Base-by-base conservation (phyloP, 2,329 filamentous ascomycete genomes). In the Hawksworthiomyces lignivorus region DNA sequence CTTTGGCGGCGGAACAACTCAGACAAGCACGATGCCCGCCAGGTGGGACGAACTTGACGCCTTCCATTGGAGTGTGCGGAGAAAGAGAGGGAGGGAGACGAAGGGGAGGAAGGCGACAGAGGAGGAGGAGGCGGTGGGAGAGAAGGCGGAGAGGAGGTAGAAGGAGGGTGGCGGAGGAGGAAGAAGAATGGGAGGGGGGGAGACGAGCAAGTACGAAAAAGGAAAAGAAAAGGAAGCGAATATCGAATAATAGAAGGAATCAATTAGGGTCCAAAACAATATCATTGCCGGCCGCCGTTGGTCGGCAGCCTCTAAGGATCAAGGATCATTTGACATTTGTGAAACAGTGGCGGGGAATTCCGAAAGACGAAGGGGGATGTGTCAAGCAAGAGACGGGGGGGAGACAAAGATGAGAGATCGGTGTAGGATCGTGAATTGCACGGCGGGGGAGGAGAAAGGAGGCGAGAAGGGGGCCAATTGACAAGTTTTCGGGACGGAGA, bases 61-160 rank as follows among this genome's bases (percentile, higher is more conserved):
- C 15, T 12, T 51, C 47, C 49, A 51, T 51, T 4, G 29, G 17
- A 10, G 3, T 7, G 32, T 11, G 7, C 28, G 38, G 22, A 7
- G 12, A n/a, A 10, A 11, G 15, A 15, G 19, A 22, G 33, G 20
- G 14, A 20, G 5, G n/a, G 19, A 17, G 21, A 19, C 14, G 27
- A 80, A 44, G 14, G 15, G 6, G 32, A 24, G 22, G 32, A n/a
- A n/a, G n/a, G n/a, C n/a, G n/a, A n/a, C n/a, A n/a, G n/a, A 39
- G 33, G 30, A n/a, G 22, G 18, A 17, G 19, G 28, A 21, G 8
- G 29, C 7, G 18, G 18, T 21, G 20, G 21, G n/a, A 15, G 21
- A 14, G 37, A 30, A 19, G 26, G 9, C n/a, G 31, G 24, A 28
- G 15, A n/a, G n/a, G 24, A 14, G 17, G 40, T 14, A 17, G 31